phyloP scores from a whole-genome alignment of 2,329 filamentous ascomycete species.

The Aspergillus quadricinctus region DNA sequence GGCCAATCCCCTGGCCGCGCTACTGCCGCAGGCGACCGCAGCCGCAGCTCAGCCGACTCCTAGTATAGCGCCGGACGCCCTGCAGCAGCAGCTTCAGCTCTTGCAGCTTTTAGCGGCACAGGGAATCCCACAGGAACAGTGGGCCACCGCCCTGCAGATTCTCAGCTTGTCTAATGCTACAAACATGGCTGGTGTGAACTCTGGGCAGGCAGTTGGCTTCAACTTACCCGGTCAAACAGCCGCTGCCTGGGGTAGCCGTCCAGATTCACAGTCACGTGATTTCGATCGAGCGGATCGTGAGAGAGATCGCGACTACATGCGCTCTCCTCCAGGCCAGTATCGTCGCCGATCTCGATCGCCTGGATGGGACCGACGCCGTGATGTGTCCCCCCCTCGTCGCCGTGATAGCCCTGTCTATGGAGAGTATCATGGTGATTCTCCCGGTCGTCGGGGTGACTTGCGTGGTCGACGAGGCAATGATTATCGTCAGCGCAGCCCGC shows the following conservation, averaged over 20 bases:
- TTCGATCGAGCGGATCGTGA: slow-evolving; percentile 54
- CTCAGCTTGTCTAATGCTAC: slow-evolving; percentile 40
- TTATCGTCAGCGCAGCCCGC: slow-evolving; percentile 85
- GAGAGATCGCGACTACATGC: slow-evolving; percentile 58
- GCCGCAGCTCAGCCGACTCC: slow-evolving; percentile 23
- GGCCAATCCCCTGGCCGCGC: slow-evolving; percentile 39
- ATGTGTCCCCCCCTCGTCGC: slow-evolving; percentile 58
- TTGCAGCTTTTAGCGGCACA: slow-evolving; percentile 72
- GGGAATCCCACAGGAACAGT: slow-evolving; percentile 73
- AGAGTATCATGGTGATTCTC: slow-evolving; percentile 67
- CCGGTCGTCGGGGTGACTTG: slow-evolving; percentile 56
- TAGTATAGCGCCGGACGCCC: slow-evolving; percentile 43
- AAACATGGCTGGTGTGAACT: slow-evolving; percentile 31
- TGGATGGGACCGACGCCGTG: slow-evolving; percentile 65
- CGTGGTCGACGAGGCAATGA: slow-evolving; percentile 51
- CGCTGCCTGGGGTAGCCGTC: slow-evolving; percentile 33
- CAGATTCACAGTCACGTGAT: slow-evolving; percentile 42
- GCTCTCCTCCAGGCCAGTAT: slow-evolving; percentile 57
- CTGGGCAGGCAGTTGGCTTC: slow-evolving; percentile 33
- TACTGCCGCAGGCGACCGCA: slow-evolving; percentile 38
- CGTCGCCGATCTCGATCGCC: slow-evolving; percentile 78
- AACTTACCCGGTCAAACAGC: slow-evolving; percentile 28
- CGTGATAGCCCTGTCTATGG: slow-evolving; percentile 67
- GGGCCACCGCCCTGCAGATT: slow-evolving; percentile 55
- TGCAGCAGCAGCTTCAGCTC: slow-evolving; percentile 67